These are phyloP conservation scores for Hypoxylon trugodes DNA, from an alignment of 495 filamentous ascomycete genomes.

Conservation along the genomic window DNA sequence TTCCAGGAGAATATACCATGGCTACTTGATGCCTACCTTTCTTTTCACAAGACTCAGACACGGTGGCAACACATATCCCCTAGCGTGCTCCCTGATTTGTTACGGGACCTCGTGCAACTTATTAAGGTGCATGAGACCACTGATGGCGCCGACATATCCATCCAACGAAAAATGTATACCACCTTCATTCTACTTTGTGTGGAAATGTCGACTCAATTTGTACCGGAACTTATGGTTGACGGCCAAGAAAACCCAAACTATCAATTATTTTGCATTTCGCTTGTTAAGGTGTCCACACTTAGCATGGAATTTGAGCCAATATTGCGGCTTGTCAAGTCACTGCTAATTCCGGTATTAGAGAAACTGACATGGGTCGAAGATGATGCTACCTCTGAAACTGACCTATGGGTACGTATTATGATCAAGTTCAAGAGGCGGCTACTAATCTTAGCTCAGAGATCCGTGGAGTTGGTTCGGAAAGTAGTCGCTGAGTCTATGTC, in stretches of 20 bases:
- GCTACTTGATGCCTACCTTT: slow-evolving; percentile 48
- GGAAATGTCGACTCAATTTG: slow-evolving; percentile 32
- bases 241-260: slow-evolving; percentile 14
- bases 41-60: slow-evolving; percentile 39
- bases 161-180: slow-evolving; percentile 46
- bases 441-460: slow-evolving; percentile 44
- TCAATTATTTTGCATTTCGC: slow-evolving; percentile 36
- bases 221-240: slow-evolving; percentile 8
- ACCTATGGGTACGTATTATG: slow-evolving; percentile 47
- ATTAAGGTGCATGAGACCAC: slow-evolving; percentile 20
- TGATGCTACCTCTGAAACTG: slow-evolving; percentile 31
- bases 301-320: slow-evolving; percentile 42
- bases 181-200: slow-evolving; percentile 45
- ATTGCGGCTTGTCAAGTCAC: slow-evolving; percentile 45
- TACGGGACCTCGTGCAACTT: slow-evolving; percentile 42
- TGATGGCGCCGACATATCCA: slow-evolving; percentile 23
- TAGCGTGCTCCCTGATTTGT: slow-evolving; percentile 27
- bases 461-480: slow-evolving; percentile 44
- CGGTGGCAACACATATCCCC: slow-evolving; percentile 41
- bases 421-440: neutral
- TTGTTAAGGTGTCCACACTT: slow-evolving; percentile 46
- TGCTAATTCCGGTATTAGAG: slow-evolving; percentile 42
- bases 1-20: slow-evolving; percentile 45
- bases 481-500: slow-evolving; percentile 28
- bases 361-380: slow-evolving; percentile 36